Evolutionary conservation across 1,139 yeast species (phyloP), one percentile per base, ranked within the genome.

Genomic region (Casaregolazyma suthepensis): DNA sequence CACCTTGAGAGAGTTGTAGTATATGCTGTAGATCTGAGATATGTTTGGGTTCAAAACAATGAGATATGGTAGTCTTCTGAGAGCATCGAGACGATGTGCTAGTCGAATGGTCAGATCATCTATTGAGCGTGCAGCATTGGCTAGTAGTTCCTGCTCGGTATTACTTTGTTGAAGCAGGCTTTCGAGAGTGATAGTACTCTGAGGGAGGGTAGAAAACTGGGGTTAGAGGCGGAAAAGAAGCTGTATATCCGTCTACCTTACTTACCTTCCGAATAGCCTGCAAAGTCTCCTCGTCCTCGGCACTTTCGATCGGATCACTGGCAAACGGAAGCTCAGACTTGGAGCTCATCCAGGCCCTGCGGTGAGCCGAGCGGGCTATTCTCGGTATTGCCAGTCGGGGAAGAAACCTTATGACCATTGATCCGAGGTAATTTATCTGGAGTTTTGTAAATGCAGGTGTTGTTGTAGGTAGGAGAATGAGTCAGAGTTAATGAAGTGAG

Each of bases 1-100:
- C 3, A 83, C 76, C 45, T 85, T 77, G 74, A 90, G 78, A 5
- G 96, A 85, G 56, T 80, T 76, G 59, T 87, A 72, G 69, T 91
- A 91, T 48, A 84, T 71, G 61, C 81, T 77, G 72, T 89, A 88
- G 19, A 87, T 85, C 61, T 81, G 82, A n/a, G 94, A 85, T 52
- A 91, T 85, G 62, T 88, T 81, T 2, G n/a, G 97, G 65, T 91
- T 91, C 57, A 91, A 71, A 48, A 89, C 86, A 50, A 85, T 90
- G 60, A 91, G 77, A 66, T 89, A 91, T 0, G 96, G 96, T 52
- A 91, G 72, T 48, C 78, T 75, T 57, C 94, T 76, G 60, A 91
- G 81, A 46, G 85, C 85, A 44, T 78, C 76, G 18, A 90, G 69
- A 57, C 96, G 70, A 52, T 81, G 76, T 3, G 85, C 82, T n/a